Evolutionary conservation across 148 eudicot species (phyloP), one percentile per base, ranked within the genome.

Genomic region (Camellia granthamiana): DNA sequence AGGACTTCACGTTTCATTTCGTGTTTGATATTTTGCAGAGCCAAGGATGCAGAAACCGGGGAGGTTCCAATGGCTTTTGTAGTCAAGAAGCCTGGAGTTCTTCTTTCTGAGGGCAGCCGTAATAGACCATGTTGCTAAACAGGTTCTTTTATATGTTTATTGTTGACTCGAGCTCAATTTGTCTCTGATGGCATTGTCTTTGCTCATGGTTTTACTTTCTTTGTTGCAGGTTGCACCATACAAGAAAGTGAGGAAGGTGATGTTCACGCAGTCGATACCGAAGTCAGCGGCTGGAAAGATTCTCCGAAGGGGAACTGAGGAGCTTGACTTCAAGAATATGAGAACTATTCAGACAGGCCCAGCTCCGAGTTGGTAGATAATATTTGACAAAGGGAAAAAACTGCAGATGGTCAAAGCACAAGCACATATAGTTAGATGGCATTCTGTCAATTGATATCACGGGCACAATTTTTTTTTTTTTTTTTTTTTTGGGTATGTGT

Each of bases 51-150:
- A 76, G 88, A 82, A 81, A 92, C 92, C 15, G 98, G 98, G 72
- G 97, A 96, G 80, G 85, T 93, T 55, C 99, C 99, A 3, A 91
- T 96, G 64, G 99, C 99, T 46, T 96, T 90, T 85, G 95, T 96
- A 44, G 88, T 91, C 51, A 88, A 67, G 81, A 89, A 69, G 78
- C 83, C 88, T 1, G 91, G 89, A 77, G 87, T 92, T 82, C 56
- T 77, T 77, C 82, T 92, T 62, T 84, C 94, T 14, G 82, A 83
- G 60, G 60, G 82, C 86, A 78, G 90, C 77, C 64, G 81, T 95
- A 44, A 52, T 88, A 75, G 83, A 91, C 73, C 89, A 79, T 79
- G 92, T 89, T 38, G 93, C 97, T 69, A 87, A 84, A 56, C 88
- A 90, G 97, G 99, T 95, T 55, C 51, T 23, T 44, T 49, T 15